Percentiles rank a stretch among this genome's conserved stretches.
phyloP scores from a whole-genome alignment of 108 stramenopile genomes.

The Fragilaria radians region DNA sequence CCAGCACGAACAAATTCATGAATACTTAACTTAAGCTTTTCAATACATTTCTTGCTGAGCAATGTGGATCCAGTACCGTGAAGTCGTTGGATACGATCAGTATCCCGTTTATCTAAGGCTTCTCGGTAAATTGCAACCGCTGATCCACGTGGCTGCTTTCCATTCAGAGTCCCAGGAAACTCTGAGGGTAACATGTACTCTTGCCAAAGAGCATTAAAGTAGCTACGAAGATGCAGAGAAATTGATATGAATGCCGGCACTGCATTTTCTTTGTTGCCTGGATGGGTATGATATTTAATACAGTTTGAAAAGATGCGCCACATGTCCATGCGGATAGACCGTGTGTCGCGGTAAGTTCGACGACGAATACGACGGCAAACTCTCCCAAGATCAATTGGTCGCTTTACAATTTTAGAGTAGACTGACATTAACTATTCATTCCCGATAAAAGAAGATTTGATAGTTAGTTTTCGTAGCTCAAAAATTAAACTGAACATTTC shows the following conservation, averaged over 20 bases:
- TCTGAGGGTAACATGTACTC: conserved; percentile 80
- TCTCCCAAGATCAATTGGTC: conserved; percentile 74
- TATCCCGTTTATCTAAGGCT: conserved; percentile 43
- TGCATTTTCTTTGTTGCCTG: conserved; percentile 61
- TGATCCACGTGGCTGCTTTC: conserved; percentile 6
- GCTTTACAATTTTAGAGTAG: conserved; percentile 78
- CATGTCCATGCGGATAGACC: conserved; percentile 71
- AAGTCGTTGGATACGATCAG: conserved; percentile 50
- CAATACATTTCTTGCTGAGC: conserved; percentile 44
- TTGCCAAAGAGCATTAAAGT: conserved; percentile 80
- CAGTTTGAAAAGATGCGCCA: conserved; percentile 90
- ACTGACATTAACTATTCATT: conserved; percentile 48
- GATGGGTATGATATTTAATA: conserved; percentile 79
- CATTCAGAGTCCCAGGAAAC: conserved; percentile 33
- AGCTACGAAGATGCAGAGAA: conserved; percentile 74
- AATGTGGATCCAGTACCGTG: conserved; percentile 53
- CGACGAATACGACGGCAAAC: conserved; percentile 75
- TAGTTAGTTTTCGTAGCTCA: too few relatives aligned
- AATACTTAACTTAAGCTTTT: conserved; percentile 31
- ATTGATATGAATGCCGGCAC: conserved; percentile 82
- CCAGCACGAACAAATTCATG: conserved; percentile 48
- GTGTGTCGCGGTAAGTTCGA: conserved; percentile 55
- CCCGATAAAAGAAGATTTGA: too few relatives aligned
- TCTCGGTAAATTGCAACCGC: conserved; percentile 14
- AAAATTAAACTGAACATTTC: background rate